A percentile compares a stretch with the other conserved stretches of the same genome.
Conservation (phyloP, 2,329 filamentous ascomycete species). For the Ceratocystis alfenasii region DNA sequence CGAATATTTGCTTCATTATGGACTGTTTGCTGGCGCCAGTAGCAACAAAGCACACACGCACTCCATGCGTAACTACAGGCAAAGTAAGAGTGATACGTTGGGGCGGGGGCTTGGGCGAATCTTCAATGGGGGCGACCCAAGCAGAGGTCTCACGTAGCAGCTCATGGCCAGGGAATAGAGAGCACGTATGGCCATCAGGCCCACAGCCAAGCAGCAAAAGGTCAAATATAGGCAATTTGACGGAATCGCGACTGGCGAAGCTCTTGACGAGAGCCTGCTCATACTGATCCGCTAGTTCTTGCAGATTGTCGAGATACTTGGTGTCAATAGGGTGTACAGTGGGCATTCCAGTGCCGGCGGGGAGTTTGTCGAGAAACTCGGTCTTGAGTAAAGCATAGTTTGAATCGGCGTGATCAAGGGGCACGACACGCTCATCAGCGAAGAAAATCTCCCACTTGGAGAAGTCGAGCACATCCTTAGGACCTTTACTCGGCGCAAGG, state of each 20-base stretch:
- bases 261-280: slow-evolving; percentile 73
- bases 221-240: slow-evolving; percentile 91
- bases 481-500: slow-evolving; percentile 42
- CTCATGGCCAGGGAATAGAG: slow-evolving; percentile 80
- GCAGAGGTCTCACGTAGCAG: slow-evolving; percentile 75
- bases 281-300: slow-evolving; percentile 89
- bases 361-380: slow-evolving; percentile 82
- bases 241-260: slow-evolving; percentile 86
- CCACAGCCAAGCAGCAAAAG: slow-evolving; percentile 86
- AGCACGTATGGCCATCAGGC: slow-evolving; percentile 95
- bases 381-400: slow-evolving; percentile 83
- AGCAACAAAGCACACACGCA: slow-evolving; percentile 81
- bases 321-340: slow-evolving; percentile 67
- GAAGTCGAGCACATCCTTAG: slow-evolving; percentile 59
- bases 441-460: slow-evolving; percentile 96
- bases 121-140: slow-evolving; percentile 84
- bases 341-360: slow-evolving; percentile 51
- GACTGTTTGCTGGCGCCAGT: slow-evolving; percentile 84
- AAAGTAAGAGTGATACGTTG: slow-evolving; percentile 84
- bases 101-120: slow-evolving; percentile 89
- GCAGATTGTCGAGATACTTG: slow-evolving; percentile 56
- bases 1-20: slow-evolving; percentile 85
- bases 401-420: slow-evolving; percentile 82
- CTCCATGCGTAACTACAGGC: slow-evolving; percentile 76
- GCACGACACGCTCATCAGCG: slow-evolving; percentile 90